phyloP scores from a whole-genome alignment of 139 green algal species.

The Mychonastes homosphaera region DNA sequence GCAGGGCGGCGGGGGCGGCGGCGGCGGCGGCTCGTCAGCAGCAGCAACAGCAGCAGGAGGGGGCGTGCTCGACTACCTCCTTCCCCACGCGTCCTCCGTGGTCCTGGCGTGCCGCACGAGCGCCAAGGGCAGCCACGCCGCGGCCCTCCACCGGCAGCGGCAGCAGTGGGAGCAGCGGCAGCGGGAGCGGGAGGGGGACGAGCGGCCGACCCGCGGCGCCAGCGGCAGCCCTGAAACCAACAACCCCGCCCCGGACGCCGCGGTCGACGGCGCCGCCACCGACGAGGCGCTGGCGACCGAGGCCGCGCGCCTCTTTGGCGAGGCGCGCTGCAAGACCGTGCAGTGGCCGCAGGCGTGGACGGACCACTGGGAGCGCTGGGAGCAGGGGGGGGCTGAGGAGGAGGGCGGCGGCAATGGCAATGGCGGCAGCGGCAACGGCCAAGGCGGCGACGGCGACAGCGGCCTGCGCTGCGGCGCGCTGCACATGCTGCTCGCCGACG shows the following conservation, averaged over 20 bases:
- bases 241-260: background rate
- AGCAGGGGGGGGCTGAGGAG: background rate
- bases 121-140: background rate
- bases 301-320: constrained; percentile 9
- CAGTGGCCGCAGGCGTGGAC: constrained; percentile 1
- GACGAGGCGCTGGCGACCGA: background rate
- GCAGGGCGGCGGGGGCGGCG: background rate
- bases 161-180: background rate
- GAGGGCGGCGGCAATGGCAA: background rate
- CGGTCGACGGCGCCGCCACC: background rate
- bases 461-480: background rate
- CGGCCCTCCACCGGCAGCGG: constrained; percentile 1
- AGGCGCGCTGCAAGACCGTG: constrained; percentile 2
- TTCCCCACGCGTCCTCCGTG: background rate
- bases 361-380: background rate
- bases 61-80: too few relatives aligned
- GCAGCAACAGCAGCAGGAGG: constrained; percentile 1
- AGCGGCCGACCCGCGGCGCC: background rate
- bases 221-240: constrained; percentile 13
- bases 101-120: background rate
- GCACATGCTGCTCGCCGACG: background rate
- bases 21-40: background rate
- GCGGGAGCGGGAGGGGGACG: background rate
- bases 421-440: background rate
- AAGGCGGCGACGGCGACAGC: background rate